A percentile compares a stretch with the other conserved stretches of the same genome.
phyloP scores from a whole-genome alignment of 371 early-diverging fungal species.

The Catenaria anguillulae region DNA sequence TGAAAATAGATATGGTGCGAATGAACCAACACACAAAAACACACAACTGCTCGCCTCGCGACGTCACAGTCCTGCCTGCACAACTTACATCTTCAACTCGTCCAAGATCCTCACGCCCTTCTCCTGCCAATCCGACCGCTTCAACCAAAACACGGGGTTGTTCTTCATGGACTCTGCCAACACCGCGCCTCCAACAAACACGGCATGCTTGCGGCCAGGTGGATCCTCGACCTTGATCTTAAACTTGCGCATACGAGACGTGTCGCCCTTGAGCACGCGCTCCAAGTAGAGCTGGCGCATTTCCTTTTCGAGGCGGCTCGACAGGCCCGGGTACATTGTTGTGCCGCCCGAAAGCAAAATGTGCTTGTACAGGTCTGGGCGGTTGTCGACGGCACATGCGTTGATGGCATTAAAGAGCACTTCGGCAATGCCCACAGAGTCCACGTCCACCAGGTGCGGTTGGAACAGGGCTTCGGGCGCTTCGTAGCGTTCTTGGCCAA shows the following conservation, averaged over 20 bases:
- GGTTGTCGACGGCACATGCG: slow-evolving; percentile 79
- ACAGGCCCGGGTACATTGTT: slow-evolving; percentile 95
- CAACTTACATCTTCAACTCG: slow-evolving; percentile 11
- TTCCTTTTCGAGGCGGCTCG: slow-evolving; percentile 91
- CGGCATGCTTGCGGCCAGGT: slow-evolving; percentile 94
- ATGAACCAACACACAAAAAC: too few species aligned
- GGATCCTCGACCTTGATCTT: slow-evolving; percentile 95
- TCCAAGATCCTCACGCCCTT: slow-evolving; percentile 70
- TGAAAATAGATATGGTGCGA: too few species aligned
- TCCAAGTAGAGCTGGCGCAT: slow-evolving; percentile 87
- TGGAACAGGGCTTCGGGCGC: slow-evolving; percentile 97
- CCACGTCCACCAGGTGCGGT: slow-evolving; percentile 87
- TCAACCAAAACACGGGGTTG: slow-evolving; percentile 81
- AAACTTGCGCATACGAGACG: slow-evolving; percentile 76
- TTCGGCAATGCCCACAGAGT: slow-evolving; percentile 86
- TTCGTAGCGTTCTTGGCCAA: slow-evolving; percentile 93
- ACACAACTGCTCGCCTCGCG: too few species aligned
- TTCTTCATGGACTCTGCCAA: slow-evolving; percentile 90
- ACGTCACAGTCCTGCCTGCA: too few species aligned
- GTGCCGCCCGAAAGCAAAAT: slow-evolving; percentile 95
- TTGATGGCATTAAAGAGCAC: slow-evolving; percentile 81
- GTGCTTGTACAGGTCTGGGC: slow-evolving; percentile 86
- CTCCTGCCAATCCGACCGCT: slow-evolving; percentile 88
- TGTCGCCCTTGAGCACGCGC: slow-evolving; percentile 71
- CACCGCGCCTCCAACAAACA: slow-evolving; percentile 95